Evolutionary conservation across 2,329 filamentous ascomycete genomes (phyloP).

Genomic region (Stachybotrys chartarum): DNA sequence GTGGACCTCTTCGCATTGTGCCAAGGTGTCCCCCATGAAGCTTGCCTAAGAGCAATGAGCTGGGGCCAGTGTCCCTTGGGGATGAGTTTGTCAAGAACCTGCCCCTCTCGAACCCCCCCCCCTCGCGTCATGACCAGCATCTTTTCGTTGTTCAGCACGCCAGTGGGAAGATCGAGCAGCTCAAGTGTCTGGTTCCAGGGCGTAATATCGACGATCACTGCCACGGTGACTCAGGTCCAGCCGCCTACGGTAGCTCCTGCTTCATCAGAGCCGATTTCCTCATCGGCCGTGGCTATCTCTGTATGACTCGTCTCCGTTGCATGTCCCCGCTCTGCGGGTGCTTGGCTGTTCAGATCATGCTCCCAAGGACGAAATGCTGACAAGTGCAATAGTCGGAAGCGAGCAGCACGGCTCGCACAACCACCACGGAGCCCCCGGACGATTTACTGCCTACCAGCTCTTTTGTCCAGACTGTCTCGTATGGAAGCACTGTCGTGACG

Average conservation of each 20-base stretch:
- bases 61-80: neutral
- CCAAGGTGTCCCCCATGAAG: too few relatives aligned
- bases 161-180: constrained; percentile 17
- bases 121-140: constrained; percentile 3
- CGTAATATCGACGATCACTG: constrained; percentile 18
- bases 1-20: too few relatives aligned
- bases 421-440: neutral
- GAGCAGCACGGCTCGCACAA: constrained; percentile 11
- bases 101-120: constrained; percentile 3
- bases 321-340: constrained; percentile 7
- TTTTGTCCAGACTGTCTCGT: constrained; percentile 46
- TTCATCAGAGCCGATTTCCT: constrained; percentile 11
- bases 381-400: constrained; percentile 7
- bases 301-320: constrained; percentile 26
- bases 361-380: constrained; percentile 7
- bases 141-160: constrained; percentile 2
- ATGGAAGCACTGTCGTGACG: constrained; percentile 44
- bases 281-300: constrained; percentile 23
- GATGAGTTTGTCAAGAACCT: neutral
- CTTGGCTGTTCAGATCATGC: neutral
- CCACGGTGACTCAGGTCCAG: constrained; percentile 26
- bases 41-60: neutral
- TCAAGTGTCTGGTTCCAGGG: constrained; percentile 20
- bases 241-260: constrained; percentile 18
- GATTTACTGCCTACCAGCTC: constrained; percentile 18